Conservation (phyloP, 257 asterid genomes). For the Solanum arcanum region DNA sequence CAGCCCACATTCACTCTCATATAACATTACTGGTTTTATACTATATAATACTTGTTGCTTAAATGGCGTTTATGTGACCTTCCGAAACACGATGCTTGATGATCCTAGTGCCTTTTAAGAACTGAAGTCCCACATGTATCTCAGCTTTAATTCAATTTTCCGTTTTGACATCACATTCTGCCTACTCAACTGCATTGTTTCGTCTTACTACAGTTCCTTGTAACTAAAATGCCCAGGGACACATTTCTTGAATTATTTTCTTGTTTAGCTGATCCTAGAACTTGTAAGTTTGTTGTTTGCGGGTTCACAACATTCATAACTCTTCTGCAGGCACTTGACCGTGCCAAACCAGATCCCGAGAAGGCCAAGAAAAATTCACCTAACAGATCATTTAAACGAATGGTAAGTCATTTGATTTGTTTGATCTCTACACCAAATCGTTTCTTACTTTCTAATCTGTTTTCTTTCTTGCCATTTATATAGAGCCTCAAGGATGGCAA, state of each 20-base stretch:
- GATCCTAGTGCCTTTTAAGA: background rate
- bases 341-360: slow-evolving; percentile 74
- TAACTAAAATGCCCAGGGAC: background rate
- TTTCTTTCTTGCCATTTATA: background rate
- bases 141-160: background rate
- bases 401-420: slow-evolving; percentile 26
- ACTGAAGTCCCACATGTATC: background rate
- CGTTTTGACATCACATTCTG: background rate
- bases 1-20: background rate
- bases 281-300: background rate
- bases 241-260: background rate
- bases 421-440: background rate
- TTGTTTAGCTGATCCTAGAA: background rate
- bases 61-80: background rate
- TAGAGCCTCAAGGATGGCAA: slow-evolving; percentile 8
- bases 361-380: slow-evolving; percentile 23
- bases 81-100: background rate
- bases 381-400: slow-evolving; percentile 48
- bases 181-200: background rate
- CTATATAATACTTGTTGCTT: background rate
- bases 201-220: background rate
- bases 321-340: slow-evolving; percentile 56
- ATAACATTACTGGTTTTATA: background rate
- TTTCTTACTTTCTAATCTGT: background rate
- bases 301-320: background rate